These are phyloP conservation scores for Aspergillus sp. DNA, from an alignment of 2,329 filamentous ascomycete species.

Conservation along the genomic window DNA sequence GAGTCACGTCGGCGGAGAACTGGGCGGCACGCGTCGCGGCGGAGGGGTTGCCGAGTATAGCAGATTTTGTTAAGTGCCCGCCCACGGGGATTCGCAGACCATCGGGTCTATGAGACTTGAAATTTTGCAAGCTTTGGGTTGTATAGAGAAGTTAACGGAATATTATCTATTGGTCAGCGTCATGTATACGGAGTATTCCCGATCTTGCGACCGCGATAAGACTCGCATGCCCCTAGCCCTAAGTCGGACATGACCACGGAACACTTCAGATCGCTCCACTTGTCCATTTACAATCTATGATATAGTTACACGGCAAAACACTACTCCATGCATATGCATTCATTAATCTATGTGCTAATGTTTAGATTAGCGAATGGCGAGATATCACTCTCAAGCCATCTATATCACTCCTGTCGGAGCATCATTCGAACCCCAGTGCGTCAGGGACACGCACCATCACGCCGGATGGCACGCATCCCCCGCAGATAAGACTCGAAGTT, in stretches of 20 bases:
- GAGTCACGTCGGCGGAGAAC: conserved; percentile 13
- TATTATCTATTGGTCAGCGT: too few species aligned
- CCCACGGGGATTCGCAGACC: too few species aligned
- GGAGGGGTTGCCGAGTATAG: conserved; percentile 2
- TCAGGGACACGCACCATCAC: conserved; percentile 5
- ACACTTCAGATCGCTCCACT: too few species aligned
- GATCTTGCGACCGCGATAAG: too few species aligned
- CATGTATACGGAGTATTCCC: too few species aligned
- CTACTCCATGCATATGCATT: conserved; percentile 9
- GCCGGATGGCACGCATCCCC: not conserved
- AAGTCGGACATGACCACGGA: too few species aligned
- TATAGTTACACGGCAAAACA: not conserved
- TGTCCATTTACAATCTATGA: too few species aligned
- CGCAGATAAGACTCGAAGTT: conserved; percentile 10
- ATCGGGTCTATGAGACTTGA: too few species aligned
- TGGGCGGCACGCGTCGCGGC: conserved; percentile 32
- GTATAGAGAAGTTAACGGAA: too few species aligned
- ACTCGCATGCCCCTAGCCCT: too few species aligned
- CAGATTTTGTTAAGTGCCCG: not conserved
- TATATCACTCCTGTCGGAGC: conserved; percentile 14
- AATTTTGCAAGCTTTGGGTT: too few species aligned
- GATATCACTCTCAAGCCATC: conserved; percentile 10
- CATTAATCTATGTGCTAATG: conserved; percentile 38
- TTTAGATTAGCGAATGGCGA: conserved; percentile 37
- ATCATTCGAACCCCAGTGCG: conserved; percentile 17